These are phyloP conservation scores for Phaeotremella skinneri DNA, from an alignment of 768 basidiomycete genomes.

Conservation along the genomic window DNA sequence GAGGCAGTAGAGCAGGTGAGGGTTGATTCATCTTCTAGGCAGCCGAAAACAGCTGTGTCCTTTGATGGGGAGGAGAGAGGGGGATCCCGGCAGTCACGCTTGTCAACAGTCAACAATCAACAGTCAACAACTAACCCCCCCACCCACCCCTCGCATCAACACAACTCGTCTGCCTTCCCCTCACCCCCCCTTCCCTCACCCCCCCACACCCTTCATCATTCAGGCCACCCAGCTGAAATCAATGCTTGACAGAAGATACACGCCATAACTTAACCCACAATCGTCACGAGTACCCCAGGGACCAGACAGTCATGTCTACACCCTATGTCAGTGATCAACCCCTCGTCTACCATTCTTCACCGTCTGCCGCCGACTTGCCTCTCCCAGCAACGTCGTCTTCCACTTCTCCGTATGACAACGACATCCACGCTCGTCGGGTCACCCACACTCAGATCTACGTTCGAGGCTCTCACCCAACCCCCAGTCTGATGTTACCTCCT, in stretches of 20 bases:
- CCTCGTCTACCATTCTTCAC: not conserved
- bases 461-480: not conserved
- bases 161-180: too few species aligned
- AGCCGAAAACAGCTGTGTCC: not conserved
- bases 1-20: not conserved
- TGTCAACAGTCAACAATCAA: too few species aligned
- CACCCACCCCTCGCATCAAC: too few species aligned
- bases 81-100: too few species aligned
- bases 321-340: not conserved
- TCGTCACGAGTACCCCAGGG: too few species aligned
- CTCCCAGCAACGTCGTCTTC: not conserved
- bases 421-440: not conserved
- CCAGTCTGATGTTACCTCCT: not conserved
- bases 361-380: not conserved
- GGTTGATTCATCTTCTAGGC: not conserved
- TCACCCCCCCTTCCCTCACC: too few species aligned
- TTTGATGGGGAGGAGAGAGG: too few species aligned
- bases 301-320: not conserved
- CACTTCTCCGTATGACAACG: not conserved
- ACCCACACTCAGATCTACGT: not conserved
- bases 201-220: too few species aligned
- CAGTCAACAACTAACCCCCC: too few species aligned
- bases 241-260: too few species aligned
- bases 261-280: too few species aligned
- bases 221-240: too few species aligned